Evolutionary conservation across 1,139 yeast species (phyloP), one percentile per base, ranked within the genome.

Genomic region (Magnusiomyces paraingens): DNA sequence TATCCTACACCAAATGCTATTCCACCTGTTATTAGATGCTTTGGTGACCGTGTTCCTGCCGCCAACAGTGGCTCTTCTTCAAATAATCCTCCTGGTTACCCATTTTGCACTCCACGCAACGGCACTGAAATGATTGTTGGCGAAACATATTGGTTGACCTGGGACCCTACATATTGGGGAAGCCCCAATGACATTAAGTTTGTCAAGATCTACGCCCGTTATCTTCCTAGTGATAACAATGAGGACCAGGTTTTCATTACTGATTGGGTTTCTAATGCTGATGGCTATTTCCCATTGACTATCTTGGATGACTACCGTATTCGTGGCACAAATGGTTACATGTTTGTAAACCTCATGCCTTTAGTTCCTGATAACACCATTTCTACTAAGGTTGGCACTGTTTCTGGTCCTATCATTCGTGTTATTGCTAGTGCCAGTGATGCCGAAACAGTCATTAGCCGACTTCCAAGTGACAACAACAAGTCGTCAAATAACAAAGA

Each of bases 101-200:
- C 77, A 46, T 73, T 73, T 64, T 73, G 77, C 58, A 61, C 73
- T 21, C 65, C 67, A 17, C 55, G 56, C n/a, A 70, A 71, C 59
- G 74, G 73, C 45, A 69, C 76, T n/a, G 75, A 72, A 58, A 59
- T 72, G 56, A 64, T 73, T 15, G 70, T 70, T 45, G 77, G 75
- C 47, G 73, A 73, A 61, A 73, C 73, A 8, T 73, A 73, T 59
- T 73, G 75, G 74, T 61, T 73, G 55, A 73, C 77, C 14, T 73
- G 77, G 76, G 75, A 73, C 54, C 74, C 77, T 52, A 55, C 68
- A 2, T 73, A 69, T 61, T 73, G 72, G 68, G 76, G 74, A 36
- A 61, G 53, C 39, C 60, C 62, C 43, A 53, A 55, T 44, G 67
- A 68, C 52, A 65, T 73, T 45, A 63, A 66, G 5, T 58, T 68